Base-by-base conservation (phyloP, 208 protist species). In the Acanthamoeba healyi region DNA sequence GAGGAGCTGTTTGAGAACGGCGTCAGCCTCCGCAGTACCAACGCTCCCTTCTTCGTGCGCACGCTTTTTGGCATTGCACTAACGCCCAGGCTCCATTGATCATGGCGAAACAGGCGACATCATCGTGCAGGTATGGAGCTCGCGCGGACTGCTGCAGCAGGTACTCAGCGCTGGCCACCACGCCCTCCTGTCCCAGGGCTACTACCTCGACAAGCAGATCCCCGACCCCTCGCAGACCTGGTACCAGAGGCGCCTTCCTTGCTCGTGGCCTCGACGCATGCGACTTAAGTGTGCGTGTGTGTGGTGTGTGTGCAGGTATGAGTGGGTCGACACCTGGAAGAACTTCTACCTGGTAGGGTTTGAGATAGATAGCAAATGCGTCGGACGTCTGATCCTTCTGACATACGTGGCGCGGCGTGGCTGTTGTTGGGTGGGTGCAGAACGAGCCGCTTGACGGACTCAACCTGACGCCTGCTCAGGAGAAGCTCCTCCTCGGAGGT, bases 251-350 rank as follows among this genome's bases (percentile, higher is more conserved):
- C n/a, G n/a, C n/a, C n/a, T n/a, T n/a, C n/a, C n/a, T n/a, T n/a
- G n/a, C n/a, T n/a, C n/a, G n/a, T n/a, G n/a, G n/a, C n/a, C n/a
- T n/a, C n/a, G n/a, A n/a, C n/a, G n/a, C n/a, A n/a, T n/a, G n/a
- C n/a, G n/a, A n/a, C n/a, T n/a, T n/a, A n/a, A n/a, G n/a, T n/a
- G n/a, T n/a, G n/a, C n/a, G n/a, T n/a, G n/a, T 72, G n/a, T n/a
- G n/a, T n/a, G n/a, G n/a, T n/a, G n/a, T n/a, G n/a, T n/a, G n/a
- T n/a, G n/a, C n/a, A n/a, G n/a, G n/a, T n/a, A n/a, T n/a, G 77
- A 61, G 51, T 95, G 93, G 93, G 77, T 87, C 1, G 94, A 95
- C 46, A 96, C 95, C 38, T 97, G 95, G 95, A 40, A 96, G 82
- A 49, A 46, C n/a, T 89, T 97, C 74, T 96, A 96, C 74, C 2